Base-by-base conservation (phyloP, 2,329 filamentous ascomycete species). In the Cordyceps cicadae region DNA sequence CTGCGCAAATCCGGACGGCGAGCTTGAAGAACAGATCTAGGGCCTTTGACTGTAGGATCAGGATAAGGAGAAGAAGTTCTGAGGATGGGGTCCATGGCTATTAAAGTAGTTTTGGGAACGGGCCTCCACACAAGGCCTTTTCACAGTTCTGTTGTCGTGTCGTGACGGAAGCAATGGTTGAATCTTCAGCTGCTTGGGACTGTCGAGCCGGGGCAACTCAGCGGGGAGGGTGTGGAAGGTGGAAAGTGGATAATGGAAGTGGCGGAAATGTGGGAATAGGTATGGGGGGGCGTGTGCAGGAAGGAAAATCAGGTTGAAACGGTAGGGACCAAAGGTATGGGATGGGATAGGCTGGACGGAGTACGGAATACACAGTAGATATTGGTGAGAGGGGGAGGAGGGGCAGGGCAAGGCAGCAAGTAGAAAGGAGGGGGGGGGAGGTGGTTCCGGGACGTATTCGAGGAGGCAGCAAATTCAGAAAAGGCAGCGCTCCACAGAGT, bases 41-140 rank as follows among this genome's bases (percentile, higher is more conserved):
- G 73, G 67, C 74, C 70, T 74, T 75, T 72, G 67, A 74, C 67
- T 65, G 68, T 68, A 60, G 71, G 69, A 68, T 76, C 69, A 62
- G 69, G 65, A 69, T 76, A 75, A 60, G 70, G 73, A 70, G 72
- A 76, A 65, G 65, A 63, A 24, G 67, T 68, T 67, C 74, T 73
- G 64, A 66, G 64, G 68, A 76, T 65, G 74, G 75, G 75, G 67
- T 75, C 72, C 70, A 74, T 74, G 71, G 70, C 74, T 76, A 74
- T 75, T 71, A 74, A 69, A 71, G 64, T 65, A 69, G 61, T 63
- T 58, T 59, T 45, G 50, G 54, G 43, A 54, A 59, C 50, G 54
- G 54, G 45, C 45, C 60, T 59, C 60, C 60, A 62, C 60, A 62
- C 60, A 62, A 54, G 60, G 50, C 54, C 51, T 62, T 48, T 54